Base-by-base conservation (phyloP, 148 eudicot genomes). In the Rhododendron simsii region DNA sequence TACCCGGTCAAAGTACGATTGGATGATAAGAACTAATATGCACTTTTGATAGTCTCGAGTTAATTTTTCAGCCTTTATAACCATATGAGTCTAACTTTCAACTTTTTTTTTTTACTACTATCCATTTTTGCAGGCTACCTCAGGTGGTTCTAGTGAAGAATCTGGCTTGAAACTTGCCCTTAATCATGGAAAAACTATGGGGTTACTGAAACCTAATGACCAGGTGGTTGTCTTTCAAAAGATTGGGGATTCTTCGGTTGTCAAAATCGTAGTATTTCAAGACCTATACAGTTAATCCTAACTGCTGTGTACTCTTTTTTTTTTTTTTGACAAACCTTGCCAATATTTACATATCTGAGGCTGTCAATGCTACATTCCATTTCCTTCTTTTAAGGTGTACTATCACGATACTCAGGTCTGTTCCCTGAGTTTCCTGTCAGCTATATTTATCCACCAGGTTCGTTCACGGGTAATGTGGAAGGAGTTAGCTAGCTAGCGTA, bases 191-290 rank as follows among this genome's bases (percentile, higher is more conserved):
- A 89, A 91, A 85, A 78, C 77, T 21, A 69, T 87, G 86, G 95
- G 95, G 83, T 65, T 93, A 87, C 90, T 93, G 33, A 90, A 78
- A 88, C 87, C 87, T 21, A 77, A 87, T 80, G 95, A 93, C 84
- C 91, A 89, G 87, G 90, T 93, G 51, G 93, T 93, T 26, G 93
- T 93, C 82, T 93, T 91, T 61, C 93, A 91, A 83, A 93, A 91
- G 89, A 88, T 91, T 7, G 91, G 90, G 28, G 93, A 91, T 82
- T 91, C 93, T 9, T 87, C 90, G 6, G 91, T 93, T n/a, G 88
- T 89, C 74, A 90, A 89, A 84, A 91, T 92, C 44, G 87, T 92
- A 48, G 86, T 86, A 69, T 86, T 90, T 83, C 89, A 86, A 12
- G 91, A 87, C 47, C 86, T 63, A 74, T 78, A 81, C 50, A 37